Evolutionary conservation across 768 basidiomycete species (phyloP), one percentile per base, ranked within the genome.

Genomic region (Lactarius psammicola): DNA sequence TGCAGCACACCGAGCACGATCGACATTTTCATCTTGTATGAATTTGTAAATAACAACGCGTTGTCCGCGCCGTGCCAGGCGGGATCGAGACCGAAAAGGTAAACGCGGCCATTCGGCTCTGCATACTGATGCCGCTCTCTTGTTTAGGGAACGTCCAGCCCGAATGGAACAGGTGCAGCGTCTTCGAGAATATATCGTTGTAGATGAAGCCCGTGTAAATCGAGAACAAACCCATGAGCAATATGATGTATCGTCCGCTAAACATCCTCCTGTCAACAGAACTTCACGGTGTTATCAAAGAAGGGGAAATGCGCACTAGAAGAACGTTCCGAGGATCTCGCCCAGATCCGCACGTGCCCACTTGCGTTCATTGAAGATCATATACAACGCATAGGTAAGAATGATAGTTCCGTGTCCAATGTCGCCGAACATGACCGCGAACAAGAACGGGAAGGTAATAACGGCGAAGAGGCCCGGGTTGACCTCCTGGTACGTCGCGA

Each of bases 21-120:
- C 26, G 94, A 92, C 94, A 98, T 94, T 81, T 99, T 98, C 97
- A 99, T 99, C 87, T 98, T 99, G 81, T 96, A 96, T 44, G 95
- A 98, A 78, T 99, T 99, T 60, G 90, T 90, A 78, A 98, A 99
- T 51, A 97, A 87, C 65, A 99, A 82, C 2, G 81, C 82, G 73
- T 99, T 99, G 69, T 93, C 92, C 6, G 95, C 84, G 23, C 88
- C 93, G 74, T 97, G 95, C 97, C 97, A 99, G 57, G 80, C 87
- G 59, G 95, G 95, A 75, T 99, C 97, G 68, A 99, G 75, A 70
- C 97, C 97, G 70, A 99, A 94, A 3, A 90, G 87, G 79, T 99
- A 98, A n/a, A 84, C 81, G 68, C 81, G 80, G 3, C 90, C 90
- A 57, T 82, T 92, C 31, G 83, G 71, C 3, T 80, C 71, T 17